Conservation (phyloP, 257 asterid species). For the Salvia rosmarinus region DNA sequence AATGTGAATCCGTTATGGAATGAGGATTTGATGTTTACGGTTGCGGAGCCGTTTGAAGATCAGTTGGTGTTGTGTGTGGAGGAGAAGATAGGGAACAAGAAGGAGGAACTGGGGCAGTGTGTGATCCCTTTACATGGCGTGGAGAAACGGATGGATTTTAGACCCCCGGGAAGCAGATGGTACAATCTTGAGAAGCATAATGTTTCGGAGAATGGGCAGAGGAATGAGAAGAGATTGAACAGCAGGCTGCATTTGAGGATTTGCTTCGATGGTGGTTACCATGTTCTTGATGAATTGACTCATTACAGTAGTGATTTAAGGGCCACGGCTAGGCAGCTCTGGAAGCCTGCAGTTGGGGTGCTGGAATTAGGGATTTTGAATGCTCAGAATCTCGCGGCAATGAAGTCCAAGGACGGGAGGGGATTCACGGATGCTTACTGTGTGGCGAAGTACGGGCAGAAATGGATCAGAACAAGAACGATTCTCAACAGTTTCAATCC, state of each 20-base stretch:
- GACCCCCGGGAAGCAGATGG: conserved; percentile 67
- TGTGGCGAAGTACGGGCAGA: conserved; percentile 94
- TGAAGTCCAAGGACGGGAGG: conserved; percentile 63
- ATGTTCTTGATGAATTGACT: conserved; percentile 92
- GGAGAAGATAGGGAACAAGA: conserved; percentile 59
- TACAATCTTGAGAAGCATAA: conserved; percentile 69
- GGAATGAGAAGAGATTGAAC: conserved; percentile 39
- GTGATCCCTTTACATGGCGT: conserved; percentile 57
- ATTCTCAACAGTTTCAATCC: conserved; percentile 63
- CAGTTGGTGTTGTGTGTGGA: conserved; percentile 66
- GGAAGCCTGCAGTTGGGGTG: conserved; percentile 85
- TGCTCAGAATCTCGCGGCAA: conserved; percentile 69
- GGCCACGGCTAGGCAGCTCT: conserved; percentile 76
- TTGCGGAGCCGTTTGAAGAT: conserved; percentile 87
- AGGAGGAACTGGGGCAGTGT: conserved; percentile 77
- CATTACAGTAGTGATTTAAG: conserved; percentile 83
- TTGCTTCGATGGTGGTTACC: conserved; percentile 88
- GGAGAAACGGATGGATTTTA: conserved; percentile 72
- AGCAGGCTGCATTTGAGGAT: conserved; percentile 79
- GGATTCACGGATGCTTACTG: conserved; percentile 84
- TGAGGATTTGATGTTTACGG: conserved; percentile 87
- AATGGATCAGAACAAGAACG: conserved; percentile 90
- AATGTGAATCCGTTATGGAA: conserved; percentile 74
- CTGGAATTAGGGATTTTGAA: conserved; percentile 81
- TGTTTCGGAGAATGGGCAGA: conserved; percentile 52